These are phyloP conservation scores for Pichia sp. DNA, from an alignment of 1,139 yeast genomes.

Conservation along the genomic window DNA sequence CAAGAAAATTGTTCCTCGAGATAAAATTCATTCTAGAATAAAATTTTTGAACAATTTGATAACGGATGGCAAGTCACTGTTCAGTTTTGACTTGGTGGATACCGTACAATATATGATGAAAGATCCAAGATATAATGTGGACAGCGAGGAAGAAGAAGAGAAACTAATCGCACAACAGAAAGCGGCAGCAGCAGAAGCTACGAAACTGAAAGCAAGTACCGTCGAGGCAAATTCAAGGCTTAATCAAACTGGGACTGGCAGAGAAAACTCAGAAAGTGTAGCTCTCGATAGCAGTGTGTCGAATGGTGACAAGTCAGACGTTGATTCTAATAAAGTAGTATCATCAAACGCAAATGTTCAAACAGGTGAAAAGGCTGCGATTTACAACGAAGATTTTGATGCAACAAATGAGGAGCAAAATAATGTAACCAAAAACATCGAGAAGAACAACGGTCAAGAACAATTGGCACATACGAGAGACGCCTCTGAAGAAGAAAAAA, in stretches of 20 bases:
- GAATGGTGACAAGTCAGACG: too few species aligned
- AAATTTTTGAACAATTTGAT: slow-evolving; percentile 21
- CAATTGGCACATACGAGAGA: too few species aligned
- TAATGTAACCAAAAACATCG: neutral
- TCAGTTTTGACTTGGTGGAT: slow-evolving; percentile 18
- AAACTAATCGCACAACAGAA: neutral
- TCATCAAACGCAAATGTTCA: too few species aligned
- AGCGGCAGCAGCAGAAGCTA: neutral
- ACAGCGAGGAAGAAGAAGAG: slow-evolving; percentile 17
- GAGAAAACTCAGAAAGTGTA: too few species aligned
- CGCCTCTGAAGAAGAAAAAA: too few species aligned
- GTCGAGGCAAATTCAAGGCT: too few species aligned
- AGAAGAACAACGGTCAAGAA: neutral
- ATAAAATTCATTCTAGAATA: slow-evolving; percentile 17
- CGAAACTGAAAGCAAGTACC: too few species aligned
- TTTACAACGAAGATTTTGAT: neutral
- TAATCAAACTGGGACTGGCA: too few species aligned
- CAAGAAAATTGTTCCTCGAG: slow-evolving; percentile 19
- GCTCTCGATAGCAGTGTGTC: too few species aligned
- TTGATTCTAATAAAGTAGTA: too few species aligned
- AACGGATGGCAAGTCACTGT: slow-evolving; percentile 25
- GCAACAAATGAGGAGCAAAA: neutral
- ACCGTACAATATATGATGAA: slow-evolving; percentile 10
- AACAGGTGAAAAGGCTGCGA: too few species aligned
- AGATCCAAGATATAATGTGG: slow-evolving; percentile 8